phyloP scores from a whole-genome alignment of 257 asterid species.

The Penstemon newberryi region DNA sequence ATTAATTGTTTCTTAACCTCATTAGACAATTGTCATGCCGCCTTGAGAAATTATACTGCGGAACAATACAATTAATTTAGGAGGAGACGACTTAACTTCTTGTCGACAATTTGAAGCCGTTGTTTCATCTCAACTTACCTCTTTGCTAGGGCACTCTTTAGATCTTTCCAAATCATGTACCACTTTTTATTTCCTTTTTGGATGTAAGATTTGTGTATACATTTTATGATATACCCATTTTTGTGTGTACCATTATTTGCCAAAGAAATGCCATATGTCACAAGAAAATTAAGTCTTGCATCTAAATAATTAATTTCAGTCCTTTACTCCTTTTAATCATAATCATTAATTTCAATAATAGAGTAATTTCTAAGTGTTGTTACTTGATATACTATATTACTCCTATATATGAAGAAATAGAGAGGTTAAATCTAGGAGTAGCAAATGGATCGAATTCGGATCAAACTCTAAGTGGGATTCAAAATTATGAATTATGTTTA shows the following conservation, averaged over 20 bases:
- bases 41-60: slow-evolving; percentile 25
- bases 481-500: no score
- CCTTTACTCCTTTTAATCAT: no score
- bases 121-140: slow-evolving; percentile 49
- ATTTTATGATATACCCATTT: slow-evolving; percentile 1
- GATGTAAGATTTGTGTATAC: slow-evolving; percentile 11
- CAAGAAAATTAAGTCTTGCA: background rate
- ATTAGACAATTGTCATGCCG: slow-evolving; percentile 34
- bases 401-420: no score
- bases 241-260: slow-evolving; percentile 2
- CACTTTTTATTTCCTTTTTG: slow-evolving; percentile 25
- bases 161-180: slow-evolving; percentile 29
- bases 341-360: no score
- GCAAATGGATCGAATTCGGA: no score
- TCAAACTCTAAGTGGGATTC: no score
- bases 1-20: slow-evolving; percentile 43
- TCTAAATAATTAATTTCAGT: no score
- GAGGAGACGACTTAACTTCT: slow-evolving; percentile 12
- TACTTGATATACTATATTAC: no score
- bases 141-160: slow-evolving; percentile 46
- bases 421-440: no score
- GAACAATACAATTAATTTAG: slow-evolving; percentile 26
- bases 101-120: slow-evolving; percentile 29
- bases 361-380: no score
- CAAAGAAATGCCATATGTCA: background rate